These are phyloP conservation scores for Paramecium biaurelia DNA, from an alignment of 73 alveolate species.

Conservation along the genomic window DNA sequence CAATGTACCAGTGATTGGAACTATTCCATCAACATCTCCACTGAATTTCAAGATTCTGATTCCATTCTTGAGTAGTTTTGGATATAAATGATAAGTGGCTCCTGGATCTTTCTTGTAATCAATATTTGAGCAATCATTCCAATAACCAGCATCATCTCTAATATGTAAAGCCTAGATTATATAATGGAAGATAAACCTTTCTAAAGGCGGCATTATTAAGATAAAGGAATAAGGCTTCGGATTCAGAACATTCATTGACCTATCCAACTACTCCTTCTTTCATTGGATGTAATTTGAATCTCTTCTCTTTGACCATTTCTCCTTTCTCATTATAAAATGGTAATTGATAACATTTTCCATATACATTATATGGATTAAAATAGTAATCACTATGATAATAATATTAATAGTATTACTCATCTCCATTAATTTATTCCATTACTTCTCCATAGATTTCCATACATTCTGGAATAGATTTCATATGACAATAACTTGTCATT, in stretches of 20 bases:
- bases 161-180: background rate
- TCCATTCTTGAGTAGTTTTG: conserved; percentile 34
- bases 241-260: background rate
- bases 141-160: conserved; percentile 1
- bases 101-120: background rate
- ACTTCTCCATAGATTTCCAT: background rate
- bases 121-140: background rate
- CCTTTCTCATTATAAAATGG: conserved; percentile 27
- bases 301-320: background rate
- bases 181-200: background rate
- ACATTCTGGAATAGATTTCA: background rate
- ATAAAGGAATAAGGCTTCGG: background rate
- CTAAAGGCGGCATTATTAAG: background rate
- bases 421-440: background rate
- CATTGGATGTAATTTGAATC: background rate
- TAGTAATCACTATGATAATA: background rate
- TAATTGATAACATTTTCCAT: conserved; percentile 22
- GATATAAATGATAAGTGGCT: conserved; percentile 51
- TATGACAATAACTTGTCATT: background rate
- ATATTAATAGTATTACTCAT: background rate
- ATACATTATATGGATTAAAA: conserved; percentile 23
- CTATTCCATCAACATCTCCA: conserved; percentile 17
- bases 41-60: conserved; percentile 71
- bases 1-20: conserved; percentile 33
- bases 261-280: background rate